phyloP scores from a whole-genome alignment of 331 rosid species.

The Prunus yedoensis region DNA sequence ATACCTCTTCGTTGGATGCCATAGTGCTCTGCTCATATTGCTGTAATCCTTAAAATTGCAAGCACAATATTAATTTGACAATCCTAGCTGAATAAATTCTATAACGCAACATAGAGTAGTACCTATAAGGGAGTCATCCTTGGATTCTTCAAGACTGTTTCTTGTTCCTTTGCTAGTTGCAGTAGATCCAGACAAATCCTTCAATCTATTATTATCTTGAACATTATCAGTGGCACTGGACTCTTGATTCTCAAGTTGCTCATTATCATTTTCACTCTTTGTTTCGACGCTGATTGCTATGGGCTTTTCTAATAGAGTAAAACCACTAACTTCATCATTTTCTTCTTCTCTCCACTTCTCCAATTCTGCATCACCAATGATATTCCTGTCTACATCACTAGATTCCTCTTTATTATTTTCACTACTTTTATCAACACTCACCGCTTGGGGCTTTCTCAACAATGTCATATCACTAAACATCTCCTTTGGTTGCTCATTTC shows the following conservation, averaged over 20 bases:
- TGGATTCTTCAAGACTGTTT: conserved; percentile 20
- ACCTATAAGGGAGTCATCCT: conserved; percentile 39
- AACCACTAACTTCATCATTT: conserved; percentile 28
- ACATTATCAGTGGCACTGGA: conserved; percentile 24
- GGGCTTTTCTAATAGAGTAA: conserved; percentile 55
- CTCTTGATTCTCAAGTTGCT: conserved; percentile 26
- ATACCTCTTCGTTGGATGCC: conserved; percentile 34
- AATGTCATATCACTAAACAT: too few relatives aligned
- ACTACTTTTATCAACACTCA: too few relatives aligned
- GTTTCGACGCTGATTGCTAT: conserved; percentile 16
- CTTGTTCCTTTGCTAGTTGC: conserved; percentile 11
- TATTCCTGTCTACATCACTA: conserved; percentile 25
- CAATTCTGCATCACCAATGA: conserved; percentile 32
- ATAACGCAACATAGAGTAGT: conserved; percentile 25
- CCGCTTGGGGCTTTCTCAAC: too few relatives aligned
- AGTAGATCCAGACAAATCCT: conserved; percentile 12
- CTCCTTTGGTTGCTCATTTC: too few relatives aligned
- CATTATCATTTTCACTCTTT: conserved; percentile 5
- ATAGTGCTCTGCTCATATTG: conserved; percentile 38
- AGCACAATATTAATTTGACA: conserved; percentile 29
- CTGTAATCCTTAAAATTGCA: conserved; percentile 54
- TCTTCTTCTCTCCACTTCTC: conserved; percentile 35
- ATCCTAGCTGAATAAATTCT: conserved; percentile 12
- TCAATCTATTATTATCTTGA: conserved; percentile 20
- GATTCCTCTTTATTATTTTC: conserved; percentile 39